Base-by-base conservation (phyloP, 2,329 filamentous ascomycete genomes). In the Microcyclosporella mali region DNA sequence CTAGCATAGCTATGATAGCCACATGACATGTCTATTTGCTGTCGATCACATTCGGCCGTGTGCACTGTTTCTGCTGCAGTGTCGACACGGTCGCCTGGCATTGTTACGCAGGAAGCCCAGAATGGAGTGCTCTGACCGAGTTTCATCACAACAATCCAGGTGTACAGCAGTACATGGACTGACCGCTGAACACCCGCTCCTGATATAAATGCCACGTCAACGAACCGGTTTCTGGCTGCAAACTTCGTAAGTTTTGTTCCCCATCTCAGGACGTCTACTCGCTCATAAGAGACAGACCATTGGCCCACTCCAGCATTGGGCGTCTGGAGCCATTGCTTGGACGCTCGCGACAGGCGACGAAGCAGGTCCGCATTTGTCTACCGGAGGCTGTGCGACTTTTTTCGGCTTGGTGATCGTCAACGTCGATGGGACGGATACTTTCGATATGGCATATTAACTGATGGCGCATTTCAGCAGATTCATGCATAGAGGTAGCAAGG, bases 391-490 rank as follows among this genome's bases (percentile, higher is more conserved):
- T 32, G 12, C 34, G 9, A 29, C 37, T 8, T 53, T 49, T 21
- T 43, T 36, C 2, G 51, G 51, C 7, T 37, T 53, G 6, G 44
- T 53, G 8, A 51, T 43, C 2, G 43, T 51, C 17, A 51, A 45
- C 21, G 38, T 34, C 11, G 49, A 46, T 38, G 42, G 40, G 6
- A 43, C 32, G 1, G 51, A 48, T 17, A 49, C 44, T 2, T 38
- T 53, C 11, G 50, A 51, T 6, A 46, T 43, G 21, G 51, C 49
- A 11, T 53, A 53, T 19, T 51, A 53, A 10, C 41, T 51, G 33
- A 49, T 53, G 49, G 44, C 51, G 17, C 51, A 53, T 35, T 53
- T 50, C 25, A 48, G 44, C 15, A 43, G 41, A 14, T 51, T 42
- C 19, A 53, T 53, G 37, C 51, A 49, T 1, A 40, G 31, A n/a